Evolutionary conservation across 192 early-diverging fungal genomes (phyloP).

Genomic region (Coemansia sp.): DNA sequence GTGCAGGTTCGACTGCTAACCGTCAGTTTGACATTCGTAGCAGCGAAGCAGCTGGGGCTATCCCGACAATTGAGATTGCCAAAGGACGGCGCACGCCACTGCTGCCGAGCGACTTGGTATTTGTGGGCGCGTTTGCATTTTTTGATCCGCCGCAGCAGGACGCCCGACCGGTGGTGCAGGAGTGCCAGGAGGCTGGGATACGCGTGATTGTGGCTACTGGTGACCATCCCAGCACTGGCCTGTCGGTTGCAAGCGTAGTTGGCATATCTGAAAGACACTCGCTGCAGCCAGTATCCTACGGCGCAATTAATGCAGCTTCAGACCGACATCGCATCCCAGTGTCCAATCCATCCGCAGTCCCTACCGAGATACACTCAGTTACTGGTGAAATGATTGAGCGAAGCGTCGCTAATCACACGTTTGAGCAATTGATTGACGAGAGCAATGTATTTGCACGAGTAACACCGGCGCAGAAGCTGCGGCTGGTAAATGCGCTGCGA

Average conservation of each 20-base stretch:
- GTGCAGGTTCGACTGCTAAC: not conserved
- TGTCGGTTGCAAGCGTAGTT: slow-evolving; percentile 40
- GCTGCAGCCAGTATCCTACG: slow-evolving; percentile 1
- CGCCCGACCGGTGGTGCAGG: slow-evolving; percentile 34
- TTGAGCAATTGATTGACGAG: slow-evolving; percentile 33
- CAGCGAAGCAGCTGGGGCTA: not conserved
- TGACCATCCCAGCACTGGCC: slow-evolving; percentile 46
- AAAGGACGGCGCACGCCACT: not conserved
- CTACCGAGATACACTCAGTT: slow-evolving; percentile 33
- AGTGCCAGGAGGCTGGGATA: slow-evolving; percentile 48
- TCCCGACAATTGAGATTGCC: slow-evolving; percentile 7
- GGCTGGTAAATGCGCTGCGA: slow-evolving; percentile 39
- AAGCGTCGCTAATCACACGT: slow-evolving; percentile 21
- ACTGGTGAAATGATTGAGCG: slow-evolving; percentile 50
- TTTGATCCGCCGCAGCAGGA: slow-evolving; percentile 48
- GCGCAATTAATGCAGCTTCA: not conserved
- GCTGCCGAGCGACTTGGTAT: slow-evolving; percentile 31
- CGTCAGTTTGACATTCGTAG: not conserved
- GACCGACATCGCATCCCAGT: not conserved
- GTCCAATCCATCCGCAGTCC: not conserved
- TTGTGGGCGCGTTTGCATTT: slow-evolving; percentile 51
- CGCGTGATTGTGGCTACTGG: slow-evolving; percentile 50
- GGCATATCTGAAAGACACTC: slow-evolving; percentile 28
- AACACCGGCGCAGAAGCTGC: slow-evolving; percentile 42
- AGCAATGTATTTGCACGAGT: slow-evolving; percentile 50